These are phyloP conservation scores for Seiridium unicorne DNA, from an alignment of 2,329 filamentous ascomycete genomes.

Conservation along the genomic window DNA sequence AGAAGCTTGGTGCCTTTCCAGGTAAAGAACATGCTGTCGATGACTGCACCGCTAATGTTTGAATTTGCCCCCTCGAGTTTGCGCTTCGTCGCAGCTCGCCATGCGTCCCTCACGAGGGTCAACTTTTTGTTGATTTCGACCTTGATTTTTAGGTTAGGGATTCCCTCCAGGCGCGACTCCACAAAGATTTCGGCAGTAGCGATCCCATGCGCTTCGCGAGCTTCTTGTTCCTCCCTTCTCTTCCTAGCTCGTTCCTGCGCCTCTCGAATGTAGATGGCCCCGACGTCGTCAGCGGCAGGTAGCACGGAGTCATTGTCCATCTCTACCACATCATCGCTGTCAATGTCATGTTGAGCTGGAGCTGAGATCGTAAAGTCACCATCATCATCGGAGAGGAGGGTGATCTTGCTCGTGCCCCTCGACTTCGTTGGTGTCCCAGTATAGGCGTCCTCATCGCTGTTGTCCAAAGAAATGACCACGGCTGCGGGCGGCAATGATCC, in stretches of 20 bases:
- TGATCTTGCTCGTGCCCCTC: not conserved
- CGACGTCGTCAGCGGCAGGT: conserved; percentile 4
- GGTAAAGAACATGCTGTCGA: conserved; percentile 68
- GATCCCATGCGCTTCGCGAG: conserved; percentile 15
- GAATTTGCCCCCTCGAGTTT: conserved; percentile 27
- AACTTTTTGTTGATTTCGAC: conserved; percentile 68
- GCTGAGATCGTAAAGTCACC: not conserved
- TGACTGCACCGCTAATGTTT: conserved; percentile 33
- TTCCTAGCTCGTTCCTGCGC: conserved; percentile 35
- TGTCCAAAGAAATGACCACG: conserved; percentile 19
- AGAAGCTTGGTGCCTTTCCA: conserved; percentile 75
- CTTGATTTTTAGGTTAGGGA: conserved; percentile 60
- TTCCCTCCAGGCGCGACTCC: conserved; percentile 61
- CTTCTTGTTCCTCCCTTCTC: conserved; percentile 19
- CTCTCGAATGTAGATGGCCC: conserved; percentile 38
- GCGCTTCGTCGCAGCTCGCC: conserved; percentile 63
- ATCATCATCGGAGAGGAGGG: not conserved
- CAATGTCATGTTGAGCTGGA: not conserved
- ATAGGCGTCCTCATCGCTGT: conserved; percentile 19
- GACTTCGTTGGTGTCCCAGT: not conserved
- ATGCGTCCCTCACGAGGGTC: conserved; percentile 64
- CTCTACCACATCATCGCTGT: conserved; percentile 8
- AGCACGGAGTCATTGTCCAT: conserved; percentile 10
- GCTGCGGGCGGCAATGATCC: not conserved
- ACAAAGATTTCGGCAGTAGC: conserved; percentile 61